phyloP scores from a whole-genome alignment of 2,329 filamentous ascomycete species.

The Colletotrichum tropicale region DNA sequence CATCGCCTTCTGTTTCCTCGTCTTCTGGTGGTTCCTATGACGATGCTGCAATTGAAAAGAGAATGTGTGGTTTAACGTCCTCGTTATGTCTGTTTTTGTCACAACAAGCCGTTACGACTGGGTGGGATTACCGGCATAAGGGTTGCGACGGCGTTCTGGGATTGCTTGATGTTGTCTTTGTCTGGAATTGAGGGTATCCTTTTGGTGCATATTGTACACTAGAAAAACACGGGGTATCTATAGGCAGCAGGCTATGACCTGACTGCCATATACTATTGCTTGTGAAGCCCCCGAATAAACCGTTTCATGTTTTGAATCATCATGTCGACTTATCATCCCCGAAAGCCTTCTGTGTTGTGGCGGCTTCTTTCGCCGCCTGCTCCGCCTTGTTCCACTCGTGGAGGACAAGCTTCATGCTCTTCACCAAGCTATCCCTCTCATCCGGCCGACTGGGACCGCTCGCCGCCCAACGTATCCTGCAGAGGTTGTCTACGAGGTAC shows the following conservation, averaged over 20 bases:
- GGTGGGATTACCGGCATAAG: conserved; percentile 19
- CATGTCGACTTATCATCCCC: background rate
- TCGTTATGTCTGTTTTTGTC: conserved; percentile 4
- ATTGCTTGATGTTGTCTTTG: background rate
- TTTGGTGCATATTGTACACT: conserved; percentile 21
- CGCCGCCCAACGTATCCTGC: conserved; percentile 92
- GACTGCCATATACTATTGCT: background rate
- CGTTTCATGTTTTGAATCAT: background rate
- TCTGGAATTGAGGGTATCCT: conserved; percentile 18
- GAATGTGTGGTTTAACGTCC: background rate
- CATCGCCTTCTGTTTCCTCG: conserved; percentile 88
- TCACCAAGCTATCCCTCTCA: conserved; percentile 71
- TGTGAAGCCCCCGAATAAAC: background rate
- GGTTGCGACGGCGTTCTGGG: conserved; percentile 21
- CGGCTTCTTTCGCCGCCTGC: conserved; percentile 28
- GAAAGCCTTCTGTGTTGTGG: background rate
- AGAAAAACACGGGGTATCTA: conserved; percentile 18
- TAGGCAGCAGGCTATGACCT: background rate
- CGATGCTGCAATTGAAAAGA: conserved; percentile 25
- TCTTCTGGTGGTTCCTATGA: conserved; percentile 80
- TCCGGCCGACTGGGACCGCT: conserved; percentile 71
- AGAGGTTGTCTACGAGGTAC: conserved; percentile 86
- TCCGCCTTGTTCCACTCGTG: conserved; percentile 56
- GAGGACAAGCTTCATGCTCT: conserved; percentile 66
- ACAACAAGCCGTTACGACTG: conserved; percentile 16